Evolutionary conservation across 768 basidiomycete genomes (phyloP).

Genomic region (Termitomyces sp.): DNA sequence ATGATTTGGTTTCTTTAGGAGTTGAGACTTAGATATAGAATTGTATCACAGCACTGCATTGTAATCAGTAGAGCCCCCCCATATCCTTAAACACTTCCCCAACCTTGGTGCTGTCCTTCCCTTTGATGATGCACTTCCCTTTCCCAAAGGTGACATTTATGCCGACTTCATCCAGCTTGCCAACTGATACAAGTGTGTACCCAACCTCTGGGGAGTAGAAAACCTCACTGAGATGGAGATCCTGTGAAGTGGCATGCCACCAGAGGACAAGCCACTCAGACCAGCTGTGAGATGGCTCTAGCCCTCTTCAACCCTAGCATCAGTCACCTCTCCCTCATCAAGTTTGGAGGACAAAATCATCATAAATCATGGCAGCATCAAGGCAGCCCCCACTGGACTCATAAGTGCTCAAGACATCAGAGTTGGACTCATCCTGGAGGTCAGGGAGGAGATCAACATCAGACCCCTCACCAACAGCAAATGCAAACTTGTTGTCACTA

Average conservation of each 20-base stretch:
- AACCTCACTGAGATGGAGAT: slow-evolving; percentile 25
- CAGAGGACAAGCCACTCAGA: not conserved
- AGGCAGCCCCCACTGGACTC: not conserved
- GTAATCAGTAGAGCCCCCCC: too few relatives aligned
- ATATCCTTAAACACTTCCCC: slow-evolving; percentile 17
- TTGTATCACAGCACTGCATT: too few relatives aligned
- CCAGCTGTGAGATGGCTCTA: not conserved
- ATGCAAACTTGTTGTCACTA: too few relatives aligned
- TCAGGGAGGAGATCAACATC: not conserved
- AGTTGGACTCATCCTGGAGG: not conserved
- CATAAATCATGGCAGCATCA: not conserved
- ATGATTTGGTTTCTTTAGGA: too few relatives aligned
- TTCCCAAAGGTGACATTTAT: slow-evolving; percentile 20
- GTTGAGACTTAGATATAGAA: too few relatives aligned
- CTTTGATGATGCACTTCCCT: slow-evolving; percentile 22
- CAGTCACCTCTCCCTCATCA: not conserved
- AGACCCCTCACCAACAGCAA: too few relatives aligned
- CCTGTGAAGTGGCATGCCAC: not conserved
- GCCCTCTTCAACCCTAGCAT: not conserved
- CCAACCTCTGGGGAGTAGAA: slow-evolving; percentile 31
- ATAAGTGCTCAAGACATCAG: not conserved
- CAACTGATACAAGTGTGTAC: slow-evolving; percentile 31
- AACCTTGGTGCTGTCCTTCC: slow-evolving; percentile 12
- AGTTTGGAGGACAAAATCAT: not conserved
- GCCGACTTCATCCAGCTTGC: slow-evolving; percentile 27